Evolutionary conservation across 169 alveolate genomes (phyloP), one percentile per base, ranked within the genome.

Genomic region (Plasmodium vinckei): DNA sequence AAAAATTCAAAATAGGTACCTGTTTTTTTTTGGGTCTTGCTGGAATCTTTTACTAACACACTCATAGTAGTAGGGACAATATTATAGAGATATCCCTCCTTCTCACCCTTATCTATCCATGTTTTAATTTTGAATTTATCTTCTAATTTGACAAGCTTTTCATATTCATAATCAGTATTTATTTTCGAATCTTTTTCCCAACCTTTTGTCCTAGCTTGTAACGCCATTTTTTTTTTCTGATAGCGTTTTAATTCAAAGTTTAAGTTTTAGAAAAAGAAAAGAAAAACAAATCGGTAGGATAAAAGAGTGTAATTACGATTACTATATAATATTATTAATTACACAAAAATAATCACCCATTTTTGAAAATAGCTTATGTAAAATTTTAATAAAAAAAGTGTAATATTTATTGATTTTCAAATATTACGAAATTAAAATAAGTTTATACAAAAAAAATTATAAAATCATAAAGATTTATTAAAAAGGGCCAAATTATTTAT

Each of bases 61-160:
- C 84, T 71, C 60, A 90, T 94, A 21, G 92, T 92, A 9, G 95
- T 92, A 9, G 97, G 94, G 42, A 96, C 97, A 9, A 96, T 92
- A 68, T 96, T 96, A 73, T 95, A 95, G 9, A 96, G 94, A 75
- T 94, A 95, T 17, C 98, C 98, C 19, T 92, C 93, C 44, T 91
- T 87, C 21, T 67, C 84, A 19, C 96, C 96, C 17, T 59, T 79
- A 63, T 70, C 42, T 13, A 79, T 54, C 96, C 96, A 93, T 63
- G 77, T 51, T 47, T 63, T 77, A 49, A 77, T 77, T 42, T 77
- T 63, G 57, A 77, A 77, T 19, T 77, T 64, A 47, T 51, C 53
- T 56, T 77, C 88, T 68, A 77, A 42, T 68, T 77, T 77, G 33
- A 64, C 1, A 15, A 77, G 12, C 19, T 65, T 61, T 46, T 77